Base-by-base conservation (phyloP, 2,329 filamentous ascomycete genomes). In the Colletotrichum sp. region DNA sequence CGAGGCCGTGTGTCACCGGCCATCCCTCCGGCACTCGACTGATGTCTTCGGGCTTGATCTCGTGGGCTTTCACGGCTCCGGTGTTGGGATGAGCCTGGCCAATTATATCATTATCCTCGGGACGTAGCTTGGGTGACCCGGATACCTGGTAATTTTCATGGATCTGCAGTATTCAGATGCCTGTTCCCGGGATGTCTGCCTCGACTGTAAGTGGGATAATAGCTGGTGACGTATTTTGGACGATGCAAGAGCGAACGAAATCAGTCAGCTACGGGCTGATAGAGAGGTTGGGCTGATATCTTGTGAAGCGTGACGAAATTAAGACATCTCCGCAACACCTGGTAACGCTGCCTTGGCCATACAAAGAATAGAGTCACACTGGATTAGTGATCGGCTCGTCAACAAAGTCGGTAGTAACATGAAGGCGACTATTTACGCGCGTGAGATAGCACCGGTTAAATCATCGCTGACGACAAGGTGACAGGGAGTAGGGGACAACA, bases 231-330 rank as follows among this genome's bases (percentile, higher is more conserved):
- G 18, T 13, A 48, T 21, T 21, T 43, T 48, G 18, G 39, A 48
- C 18, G 18, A 48, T 0, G 18, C 39, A 6, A n/a, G 39, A n/a
- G 7, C 18, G 18, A 48, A 48, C 18, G 10, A 48, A 21, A 21
- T 0, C 2, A 43, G 34, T 5, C 18, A 43, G 4, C 8, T 0
- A 1, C 1, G 39, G 5, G 18, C 18, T 43, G 1, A 43, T 1
- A n/a, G 39, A n/a, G 3, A 5, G 2, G 0, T 10, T 6, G 3
- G 4, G 18, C 39, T n/a, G 39, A 18, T 6, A 43, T 43, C 18
- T n/a, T n/a, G 39, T 0, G 18, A 43, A 43, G 4, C 18, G 3
- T 0, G 39, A 6, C 18, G 16, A 18, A 2, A 39, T n/a, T 0
- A 18, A 43, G 39, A 48, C 4, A n/a, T 48, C 39, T 48, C 1